Base-by-base conservation (phyloP, 129 eudicot genomes). In the carrot (Daucus carota) region DNA sequence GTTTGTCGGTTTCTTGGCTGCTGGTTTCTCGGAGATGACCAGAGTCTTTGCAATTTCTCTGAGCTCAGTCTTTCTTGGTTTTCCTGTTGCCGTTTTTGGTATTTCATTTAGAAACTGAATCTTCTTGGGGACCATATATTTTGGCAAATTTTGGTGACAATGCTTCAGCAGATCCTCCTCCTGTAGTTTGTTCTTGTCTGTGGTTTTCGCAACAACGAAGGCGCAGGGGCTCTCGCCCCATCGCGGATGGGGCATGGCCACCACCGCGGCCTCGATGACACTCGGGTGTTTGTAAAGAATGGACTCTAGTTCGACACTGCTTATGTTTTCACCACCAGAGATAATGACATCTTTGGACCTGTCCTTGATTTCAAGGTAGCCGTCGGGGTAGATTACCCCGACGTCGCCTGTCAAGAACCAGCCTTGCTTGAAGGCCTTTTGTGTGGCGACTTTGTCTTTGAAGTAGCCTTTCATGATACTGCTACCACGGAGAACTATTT, bases 191-290 rank as follows among this genome's bases (percentile, higher is more conserved):
- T 20, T 29, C 26, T 31, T 22, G 17, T 68, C 26, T 4, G 65
- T 20, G 0, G 8, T 73, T 33, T 60, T 75, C 14, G 72, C 36
- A 0, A 17, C 77, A 4, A 84, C 81, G 15, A 84, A 84, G 8
- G 85, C 88, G 54, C 88, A 84, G 0, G 88, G 85, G 33, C 54
- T 84, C 69, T 84, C 88, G 0, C 88, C 88, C 88, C 88, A 84
- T 24, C 46, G 76, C 14, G 78, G 80, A 45, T 84, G 83, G 1
- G 85, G 88, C 85, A 77, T 81, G 1, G 88, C 88, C 74, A 84
- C 88, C 48, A 81, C 88, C 0, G 85, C 84, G 1, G 81, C 88
- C 57, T 84, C 88, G 14, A 31, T 4, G 22, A 81, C 80, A 8
- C 68, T 50, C 2, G 85, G 83, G 18, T 81, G 78, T 20, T 47